These are phyloP conservation scores for Trichoderma reesei DNA, from an alignment of 495 filamentous ascomycete genomes.

Conservation along the genomic window DNA sequence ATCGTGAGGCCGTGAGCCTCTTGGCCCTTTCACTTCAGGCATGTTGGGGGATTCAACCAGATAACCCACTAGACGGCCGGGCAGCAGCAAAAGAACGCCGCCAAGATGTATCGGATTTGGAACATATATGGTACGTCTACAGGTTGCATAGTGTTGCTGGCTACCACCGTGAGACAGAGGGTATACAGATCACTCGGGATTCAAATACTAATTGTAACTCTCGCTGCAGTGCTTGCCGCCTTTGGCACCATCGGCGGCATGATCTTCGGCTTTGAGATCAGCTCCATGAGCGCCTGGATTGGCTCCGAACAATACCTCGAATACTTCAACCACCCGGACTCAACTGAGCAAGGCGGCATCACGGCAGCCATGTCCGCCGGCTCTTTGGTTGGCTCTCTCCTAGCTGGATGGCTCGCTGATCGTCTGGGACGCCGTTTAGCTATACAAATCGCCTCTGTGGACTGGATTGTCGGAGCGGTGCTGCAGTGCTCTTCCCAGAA, in stretches of 20 bases:
- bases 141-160: too few species aligned
- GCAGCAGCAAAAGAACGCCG: neutral
- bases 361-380: slow-evolving; percentile 63
- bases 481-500: slow-evolving; percentile 52
- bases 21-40: neutral
- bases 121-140: slow-evolving; percentile 10
- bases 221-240: slow-evolving; percentile 54
- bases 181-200: too few species aligned
- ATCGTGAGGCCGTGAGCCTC: neutral
- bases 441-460: slow-evolving; percentile 56
- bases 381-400: slow-evolving; percentile 56
- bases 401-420: slow-evolving; percentile 58
- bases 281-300: slow-evolving; percentile 58
- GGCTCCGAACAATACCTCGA: slow-evolving; percentile 52
- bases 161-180: too few species aligned
- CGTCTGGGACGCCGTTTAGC: slow-evolving; percentile 53
- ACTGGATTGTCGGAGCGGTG: slow-evolving; percentile 62
- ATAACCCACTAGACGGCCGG: neutral
- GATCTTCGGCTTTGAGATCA: slow-evolving; percentile 68
- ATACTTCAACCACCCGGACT: slow-evolving; percentile 48
- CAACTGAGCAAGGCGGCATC: slow-evolving; percentile 53
- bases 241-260: slow-evolving; percentile 45
- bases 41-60: neutral
- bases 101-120: slow-evolving; percentile 12
- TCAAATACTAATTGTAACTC: slow-evolving; percentile 16